A percentile compares a stretch with the other conserved stretches of the same genome.
phyloP scores from a whole-genome alignment of 345 rosid genomes.

The Nephelium lappaceum region DNA sequence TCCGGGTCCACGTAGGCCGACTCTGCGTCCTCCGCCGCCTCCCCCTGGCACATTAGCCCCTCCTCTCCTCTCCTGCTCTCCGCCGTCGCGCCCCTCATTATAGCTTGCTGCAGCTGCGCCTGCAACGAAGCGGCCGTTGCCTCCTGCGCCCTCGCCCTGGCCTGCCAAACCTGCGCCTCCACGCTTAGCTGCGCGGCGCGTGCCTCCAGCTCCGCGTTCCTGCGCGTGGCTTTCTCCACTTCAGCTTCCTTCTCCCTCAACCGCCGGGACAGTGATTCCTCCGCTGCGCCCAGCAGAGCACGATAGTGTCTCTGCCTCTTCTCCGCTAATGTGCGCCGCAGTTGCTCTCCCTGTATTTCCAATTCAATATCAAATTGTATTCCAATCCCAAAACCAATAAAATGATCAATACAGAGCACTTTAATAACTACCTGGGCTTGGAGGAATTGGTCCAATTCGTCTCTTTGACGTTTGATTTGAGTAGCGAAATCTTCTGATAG shows the following conservation, averaged over 20 bases:
- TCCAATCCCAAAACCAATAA: neutral
- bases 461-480: constrained; percentile 69
- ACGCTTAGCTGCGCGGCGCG: constrained; percentile 77
- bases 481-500: constrained; percentile 55
- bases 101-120: constrained; percentile 73
- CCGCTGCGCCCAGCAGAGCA: constrained; percentile 68
- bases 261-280: constrained; percentile 58
- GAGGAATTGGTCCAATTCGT: constrained; percentile 76
- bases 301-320: constrained; percentile 75
- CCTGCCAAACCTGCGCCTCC: constrained; percentile 89
- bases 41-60: constrained; percentile 27
- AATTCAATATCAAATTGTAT: neutral
- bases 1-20: constrained; percentile 86
- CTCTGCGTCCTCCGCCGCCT: constrained; percentile 80
- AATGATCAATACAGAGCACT: neutral
- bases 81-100: constrained; percentile 29
- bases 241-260: constrained; percentile 73
- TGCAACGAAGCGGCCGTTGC: constrained; percentile 79
- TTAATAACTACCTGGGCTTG: constrained; percentile 61
- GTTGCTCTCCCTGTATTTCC: constrained; percentile 61
- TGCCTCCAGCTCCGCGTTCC: constrained; percentile 78
- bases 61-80: constrained; percentile 50
- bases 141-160: constrained; percentile 78
- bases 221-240: constrained; percentile 71
- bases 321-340: constrained; percentile 74